These are phyloP conservation scores for Mollisia scopiformis DNA, from an alignment of 2,329 filamentous ascomycete species.

Conservation along the genomic window DNA sequence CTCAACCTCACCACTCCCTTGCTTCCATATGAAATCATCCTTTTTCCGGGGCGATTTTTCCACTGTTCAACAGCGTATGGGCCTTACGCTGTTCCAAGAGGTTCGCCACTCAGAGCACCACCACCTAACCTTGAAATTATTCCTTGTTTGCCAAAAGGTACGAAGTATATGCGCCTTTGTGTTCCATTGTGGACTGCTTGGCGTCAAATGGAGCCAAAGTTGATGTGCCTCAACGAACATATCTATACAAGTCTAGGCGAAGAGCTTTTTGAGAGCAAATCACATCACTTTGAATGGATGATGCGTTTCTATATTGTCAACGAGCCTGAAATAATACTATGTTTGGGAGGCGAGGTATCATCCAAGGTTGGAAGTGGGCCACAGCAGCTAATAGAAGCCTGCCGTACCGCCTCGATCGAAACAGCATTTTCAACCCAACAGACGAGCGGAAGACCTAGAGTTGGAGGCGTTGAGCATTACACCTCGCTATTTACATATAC, in stretches of 20 bases:
- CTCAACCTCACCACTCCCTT: background rate
- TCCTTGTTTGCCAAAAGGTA: background rate
- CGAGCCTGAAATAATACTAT: background rate
- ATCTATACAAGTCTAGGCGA: background rate
- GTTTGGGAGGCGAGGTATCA: background rate
- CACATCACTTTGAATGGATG: constrained; percentile 4
- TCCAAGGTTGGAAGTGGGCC: background rate
- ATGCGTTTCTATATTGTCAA: constrained; percentile 9
- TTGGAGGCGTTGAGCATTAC: background rate
- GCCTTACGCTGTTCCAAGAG: constrained; percentile 1
- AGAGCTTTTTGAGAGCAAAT: background rate
- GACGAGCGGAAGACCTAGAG: too few species aligned
- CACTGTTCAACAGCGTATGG: constrained; percentile 5
- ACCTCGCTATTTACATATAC: background rate
- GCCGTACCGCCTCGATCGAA: too few species aligned
- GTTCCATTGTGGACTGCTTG: background rate
- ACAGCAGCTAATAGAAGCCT: background rate
- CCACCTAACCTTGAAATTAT: background rate
- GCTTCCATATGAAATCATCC: constrained; percentile 1
- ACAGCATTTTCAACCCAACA: background rate
- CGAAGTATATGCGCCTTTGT: background rate
- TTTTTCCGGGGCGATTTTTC: constrained; percentile 9
- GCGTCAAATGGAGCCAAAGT: background rate
- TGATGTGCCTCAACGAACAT: background rate
- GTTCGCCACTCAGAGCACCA: background rate